A percentile compares a stretch with the other conserved stretches of the same genome.
These are phyloP conservation scores for Neurospora sp. DNA, from an alignment of 495 filamentous ascomycete species.

Conservation along the genomic window DNA sequence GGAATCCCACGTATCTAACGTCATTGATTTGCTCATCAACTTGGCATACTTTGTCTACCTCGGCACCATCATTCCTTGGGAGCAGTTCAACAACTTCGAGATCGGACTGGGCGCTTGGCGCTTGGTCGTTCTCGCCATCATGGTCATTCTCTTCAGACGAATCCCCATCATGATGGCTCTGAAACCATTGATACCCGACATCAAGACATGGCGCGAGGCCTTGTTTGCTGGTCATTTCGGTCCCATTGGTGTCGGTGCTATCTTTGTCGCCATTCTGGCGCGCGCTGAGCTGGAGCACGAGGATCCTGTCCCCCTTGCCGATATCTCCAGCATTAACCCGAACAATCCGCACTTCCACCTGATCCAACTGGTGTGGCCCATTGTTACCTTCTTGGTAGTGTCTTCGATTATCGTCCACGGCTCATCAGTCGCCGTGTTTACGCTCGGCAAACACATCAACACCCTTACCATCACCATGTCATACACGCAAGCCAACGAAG, in stretches of 20 bases:
- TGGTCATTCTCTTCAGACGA: conserved; percentile 91
- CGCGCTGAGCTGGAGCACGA: conserved; percentile 76
- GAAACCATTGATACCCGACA: conserved; percentile 89
- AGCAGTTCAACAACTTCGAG: conserved; percentile 60
- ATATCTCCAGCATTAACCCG: conserved; percentile 37
- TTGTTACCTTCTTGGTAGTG: conserved; percentile 89
- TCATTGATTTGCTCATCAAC: conserved; percentile 95
- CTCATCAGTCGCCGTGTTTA: conserved; percentile 96
- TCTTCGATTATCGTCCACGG: conserved; percentile 93
- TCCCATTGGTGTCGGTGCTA: conserved; percentile 93
- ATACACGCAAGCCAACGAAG: conserved; percentile 81
- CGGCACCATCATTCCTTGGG: conserved; percentile 94
- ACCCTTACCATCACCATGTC: conserved; percentile 92
- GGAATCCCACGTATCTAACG: conserved; percentile 97
- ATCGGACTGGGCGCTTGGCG: conserved; percentile 77
- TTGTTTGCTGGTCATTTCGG: conserved; percentile 98
- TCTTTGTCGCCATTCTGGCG: conserved; percentile 89
- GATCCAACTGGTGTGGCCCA: conserved; percentile 85
- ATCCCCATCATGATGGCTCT: conserved; percentile 91
- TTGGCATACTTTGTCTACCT: conserved; percentile 97
- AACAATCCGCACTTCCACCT: conserved; percentile 52
- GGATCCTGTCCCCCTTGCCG: conserved; percentile 55
- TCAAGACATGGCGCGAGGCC: conserved; percentile 98
- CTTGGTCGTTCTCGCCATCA: conserved; percentile 75
- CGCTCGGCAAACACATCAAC: conserved; percentile 96